These are phyloP conservation scores for Taphrina betulina DNA, from an alignment of 1,139 yeast species.

Conservation along the genomic window DNA sequence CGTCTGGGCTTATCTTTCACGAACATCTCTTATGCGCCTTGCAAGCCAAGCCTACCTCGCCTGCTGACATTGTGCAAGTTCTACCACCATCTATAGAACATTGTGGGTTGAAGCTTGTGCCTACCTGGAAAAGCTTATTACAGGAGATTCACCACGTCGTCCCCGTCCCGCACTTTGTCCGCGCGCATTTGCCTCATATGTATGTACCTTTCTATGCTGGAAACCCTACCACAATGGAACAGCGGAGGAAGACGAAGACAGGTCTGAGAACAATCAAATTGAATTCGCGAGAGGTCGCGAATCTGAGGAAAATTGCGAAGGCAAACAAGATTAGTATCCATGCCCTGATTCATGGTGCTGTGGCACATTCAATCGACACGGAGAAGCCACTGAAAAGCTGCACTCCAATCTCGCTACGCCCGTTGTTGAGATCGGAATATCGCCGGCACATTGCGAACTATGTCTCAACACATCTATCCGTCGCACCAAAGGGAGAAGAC, in stretches of 20 bases:
- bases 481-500: neutral
- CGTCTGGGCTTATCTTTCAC: slow-evolving; percentile 32
- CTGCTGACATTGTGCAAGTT: neutral
- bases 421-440: neutral
- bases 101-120: slow-evolving; percentile 6
- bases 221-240: slow-evolving; percentile 1
- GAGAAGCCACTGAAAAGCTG: neutral
- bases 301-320: slow-evolving; percentile 3
- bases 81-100: slow-evolving; percentile 19
- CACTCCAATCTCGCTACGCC: slow-evolving; percentile 24
- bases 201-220: slow-evolving; percentile 7
- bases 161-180: slow-evolving; percentile 12
- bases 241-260: slow-evolving; percentile 10
- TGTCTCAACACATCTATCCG: neutral
- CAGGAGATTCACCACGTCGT: slow-evolving; percentile 1
- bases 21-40: slow-evolving; percentile 11
- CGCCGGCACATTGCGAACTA: slow-evolving; percentile 8
- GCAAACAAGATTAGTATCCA: slow-evolving; percentile 3
- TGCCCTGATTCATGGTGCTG: slow-evolving; percentile 21
- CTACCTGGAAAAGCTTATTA: neutral
- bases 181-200: neutral
- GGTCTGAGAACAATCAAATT: slow-evolving; percentile 2
- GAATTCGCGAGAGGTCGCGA: neutral
- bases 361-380: slow-evolving; percentile 3
- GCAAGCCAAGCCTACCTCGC: neutral